Evolutionary conservation across 2,329 filamentous ascomycete genomes (phyloP).

Genomic region (Chalaropsis thielavioides): DNA sequence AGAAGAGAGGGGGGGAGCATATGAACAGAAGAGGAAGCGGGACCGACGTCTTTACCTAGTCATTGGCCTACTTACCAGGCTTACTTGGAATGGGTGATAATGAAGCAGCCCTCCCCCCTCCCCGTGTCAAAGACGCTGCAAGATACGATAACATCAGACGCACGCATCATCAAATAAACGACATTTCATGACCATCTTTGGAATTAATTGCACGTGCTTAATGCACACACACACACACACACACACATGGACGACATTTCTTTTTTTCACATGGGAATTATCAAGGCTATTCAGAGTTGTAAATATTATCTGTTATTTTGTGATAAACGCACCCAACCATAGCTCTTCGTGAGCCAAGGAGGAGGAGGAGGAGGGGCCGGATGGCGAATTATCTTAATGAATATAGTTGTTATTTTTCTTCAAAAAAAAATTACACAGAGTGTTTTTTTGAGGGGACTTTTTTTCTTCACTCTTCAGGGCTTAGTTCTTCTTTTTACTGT

Average conservation of each 20-base stretch:
- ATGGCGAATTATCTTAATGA: not conserved
- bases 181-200: slow-evolving; percentile 14
- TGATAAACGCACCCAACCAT: not conserved
- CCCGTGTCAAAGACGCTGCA: not conserved
- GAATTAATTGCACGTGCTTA: not conserved
- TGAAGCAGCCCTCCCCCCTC: not conserved
- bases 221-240: not conserved
- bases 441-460: too few relatives aligned
- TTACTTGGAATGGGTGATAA: not conserved
- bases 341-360: not conserved
- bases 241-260: not conserved
- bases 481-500: slow-evolving; percentile 37
- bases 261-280: not conserved
- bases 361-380: too few relatives aligned
- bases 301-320: not conserved
- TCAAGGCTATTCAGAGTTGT: not conserved
- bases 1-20: not conserved
- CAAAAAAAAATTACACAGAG: not conserved
- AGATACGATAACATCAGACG: slow-evolving; percentile 5
- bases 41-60: not conserved
- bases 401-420: not conserved
- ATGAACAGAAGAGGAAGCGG: slow-evolving; percentile 12
- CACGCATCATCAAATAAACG: slow-evolving; percentile 16
- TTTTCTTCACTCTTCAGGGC: not conserved
- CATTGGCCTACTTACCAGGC: not conserved